Conservation (phyloP, 106 monocot species). For the Gastrodia elata region DNA sequence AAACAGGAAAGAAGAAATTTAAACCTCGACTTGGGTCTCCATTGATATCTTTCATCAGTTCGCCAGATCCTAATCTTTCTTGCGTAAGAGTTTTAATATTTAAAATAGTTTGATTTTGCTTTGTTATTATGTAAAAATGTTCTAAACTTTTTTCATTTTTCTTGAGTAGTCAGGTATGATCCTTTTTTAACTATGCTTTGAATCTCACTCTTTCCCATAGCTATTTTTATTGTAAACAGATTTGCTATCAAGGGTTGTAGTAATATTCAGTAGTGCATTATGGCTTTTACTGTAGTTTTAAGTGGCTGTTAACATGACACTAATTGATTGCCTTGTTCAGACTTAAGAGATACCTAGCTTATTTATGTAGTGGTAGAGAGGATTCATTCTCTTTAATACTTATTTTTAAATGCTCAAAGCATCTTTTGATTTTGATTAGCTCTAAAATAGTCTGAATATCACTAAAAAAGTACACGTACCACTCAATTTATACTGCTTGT, state of each 20-base stretch:
- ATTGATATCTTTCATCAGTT: slow-evolving; percentile 57
- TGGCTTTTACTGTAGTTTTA: neutral
- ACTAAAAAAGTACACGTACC: no score
- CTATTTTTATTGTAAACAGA: neutral
- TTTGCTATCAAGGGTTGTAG: neutral
- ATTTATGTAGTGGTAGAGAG: neutral
- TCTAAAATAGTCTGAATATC: no score
- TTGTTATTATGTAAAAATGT: neutral
- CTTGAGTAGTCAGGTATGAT: neutral
- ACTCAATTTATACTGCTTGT: no score
- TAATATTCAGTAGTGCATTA: neutral
- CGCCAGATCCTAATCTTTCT: slow-evolving; percentile 65
- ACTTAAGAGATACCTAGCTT: neutral
- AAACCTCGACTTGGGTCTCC: slow-evolving; percentile 81
- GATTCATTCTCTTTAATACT: neutral
- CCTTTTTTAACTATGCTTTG: neutral
- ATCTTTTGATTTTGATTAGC: no score
- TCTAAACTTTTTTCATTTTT: neutral
- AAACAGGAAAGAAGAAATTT: slow-evolving; percentile 79
- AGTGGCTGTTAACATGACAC: neutral
- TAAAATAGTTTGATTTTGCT: neutral
- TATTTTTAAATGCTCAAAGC: no score
- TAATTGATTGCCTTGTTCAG: neutral
- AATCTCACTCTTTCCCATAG: neutral
- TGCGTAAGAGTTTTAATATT: slow-evolving; percentile 52